phyloP scores from a whole-genome alignment of 1,284 basidiomycete species.

The Porphyrellus sp. region DNA sequence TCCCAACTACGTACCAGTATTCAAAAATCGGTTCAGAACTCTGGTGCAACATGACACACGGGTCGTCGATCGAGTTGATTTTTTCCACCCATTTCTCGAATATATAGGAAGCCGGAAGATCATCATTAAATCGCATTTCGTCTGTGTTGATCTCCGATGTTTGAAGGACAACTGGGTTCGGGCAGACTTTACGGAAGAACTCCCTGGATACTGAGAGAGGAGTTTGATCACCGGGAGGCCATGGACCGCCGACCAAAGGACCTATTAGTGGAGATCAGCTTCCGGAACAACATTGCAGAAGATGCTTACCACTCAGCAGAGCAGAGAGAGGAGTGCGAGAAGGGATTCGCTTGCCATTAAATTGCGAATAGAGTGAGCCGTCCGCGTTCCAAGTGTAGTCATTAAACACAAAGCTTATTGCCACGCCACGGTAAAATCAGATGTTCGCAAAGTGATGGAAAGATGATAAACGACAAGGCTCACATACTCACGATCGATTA shows the following conservation, averaged over 20 bases:
- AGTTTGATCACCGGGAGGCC: constrained; percentile 31
- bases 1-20: constrained; percentile 23
- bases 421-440: constrained; percentile 4
- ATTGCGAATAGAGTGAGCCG: constrained; percentile 32
- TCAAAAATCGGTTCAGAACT: constrained; percentile 32
- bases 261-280: constrained; percentile 25
- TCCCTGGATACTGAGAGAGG: constrained; percentile 37
- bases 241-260: constrained; percentile 39
- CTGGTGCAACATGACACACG: constrained; percentile 35
- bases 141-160: constrained; percentile 30
- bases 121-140: constrained; percentile 27
- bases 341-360: constrained; percentile 35
- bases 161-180: constrained; percentile 32
- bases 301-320: constrained; percentile 28
- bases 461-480: neutral
- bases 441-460: neutral
- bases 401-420: constrained; percentile 39
- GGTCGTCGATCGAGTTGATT: constrained; percentile 34
- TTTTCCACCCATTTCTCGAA: constrained; percentile 38
- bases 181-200: constrained; percentile 41
- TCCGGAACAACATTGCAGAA: neutral
- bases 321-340: constrained; percentile 39
- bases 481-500: constrained; percentile 35
- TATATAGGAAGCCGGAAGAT: constrained; percentile 21
- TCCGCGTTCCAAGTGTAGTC: constrained; percentile 38